Evolutionary conservation across 2,329 filamentous ascomycete species (phyloP).

Genomic region (Elsinoe necatrix): DNA sequence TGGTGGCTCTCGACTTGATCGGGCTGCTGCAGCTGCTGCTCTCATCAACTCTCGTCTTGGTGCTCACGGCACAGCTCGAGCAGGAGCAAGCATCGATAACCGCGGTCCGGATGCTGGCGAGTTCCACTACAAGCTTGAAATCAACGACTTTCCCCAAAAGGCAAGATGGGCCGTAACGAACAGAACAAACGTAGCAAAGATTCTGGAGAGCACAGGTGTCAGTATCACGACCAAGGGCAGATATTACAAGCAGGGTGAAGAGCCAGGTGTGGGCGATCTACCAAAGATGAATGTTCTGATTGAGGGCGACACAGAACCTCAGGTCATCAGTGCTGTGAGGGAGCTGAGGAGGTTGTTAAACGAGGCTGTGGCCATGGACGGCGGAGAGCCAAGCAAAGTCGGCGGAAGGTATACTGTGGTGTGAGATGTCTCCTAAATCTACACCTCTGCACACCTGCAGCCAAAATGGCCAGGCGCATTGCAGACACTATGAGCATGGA

Average conservation of each 20-base stretch:
- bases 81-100: slow-evolving; percentile 93
- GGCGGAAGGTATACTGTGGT: slow-evolving; percentile 77
- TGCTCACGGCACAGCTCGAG: slow-evolving; percentile 74
- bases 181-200: slow-evolving; percentile 95
- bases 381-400: slow-evolving; percentile 71
- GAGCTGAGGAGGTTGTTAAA: slow-evolving; percentile 81
- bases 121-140: slow-evolving; percentile 93
- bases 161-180: slow-evolving; percentile 98
- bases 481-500: neutral
- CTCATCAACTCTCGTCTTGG: slow-evolving; percentile 86
- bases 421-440: neutral
- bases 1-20: slow-evolving; percentile 60
- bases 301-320: slow-evolving; percentile 90
- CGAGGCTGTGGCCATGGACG: slow-evolving; percentile 83
- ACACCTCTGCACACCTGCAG: no score
- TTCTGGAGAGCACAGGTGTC: slow-evolving; percentile 85
- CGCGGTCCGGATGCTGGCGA: slow-evolving; percentile 95
- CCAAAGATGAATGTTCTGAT: slow-evolving; percentile 98
- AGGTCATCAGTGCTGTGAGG: slow-evolving; percentile 81
- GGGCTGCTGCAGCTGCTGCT: slow-evolving; percentile 72
- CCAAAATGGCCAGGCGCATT: no score
- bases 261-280: slow-evolving; percentile 63
- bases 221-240: slow-evolving; percentile 96
- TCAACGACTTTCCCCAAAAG: slow-evolving; percentile 99
- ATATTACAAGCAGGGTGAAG: slow-evolving; percentile 76